Percentiles rank a stretch among this genome's conserved stretches.
Evolutionary conservation across 441 rosid genomes (phyloP).

Genomic region (Gossypium armourianum): DNA sequence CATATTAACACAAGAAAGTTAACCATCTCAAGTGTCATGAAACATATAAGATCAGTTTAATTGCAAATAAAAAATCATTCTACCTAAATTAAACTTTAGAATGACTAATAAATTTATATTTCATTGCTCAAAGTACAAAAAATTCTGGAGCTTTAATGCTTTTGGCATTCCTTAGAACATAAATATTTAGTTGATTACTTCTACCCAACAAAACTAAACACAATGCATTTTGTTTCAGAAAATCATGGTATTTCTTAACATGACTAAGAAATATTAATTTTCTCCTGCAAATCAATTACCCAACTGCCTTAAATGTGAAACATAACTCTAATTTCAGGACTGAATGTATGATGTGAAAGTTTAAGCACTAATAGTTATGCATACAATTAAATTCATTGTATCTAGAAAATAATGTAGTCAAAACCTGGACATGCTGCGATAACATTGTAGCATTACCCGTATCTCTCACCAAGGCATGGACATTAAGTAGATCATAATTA

Average conservation of each 20-base stretch:
- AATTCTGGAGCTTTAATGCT: not conserved
- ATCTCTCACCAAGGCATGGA: not conserved
- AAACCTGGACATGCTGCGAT: not conserved
- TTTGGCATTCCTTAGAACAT: not conserved
- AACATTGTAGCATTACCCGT: not conserved
- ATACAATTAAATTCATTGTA: not conserved
- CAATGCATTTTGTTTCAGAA: not conserved
- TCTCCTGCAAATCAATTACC: not conserved
- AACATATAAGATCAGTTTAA: conserved; percentile 1
- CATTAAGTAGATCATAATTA: not conserved
- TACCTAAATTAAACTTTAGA: not conserved
- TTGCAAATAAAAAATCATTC: conserved; percentile 13
- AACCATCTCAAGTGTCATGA: conserved; percentile 5
- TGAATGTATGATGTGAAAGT: not conserved
- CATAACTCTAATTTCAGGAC: not conserved
- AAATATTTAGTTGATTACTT: not conserved
- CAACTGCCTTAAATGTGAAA: not conserved
- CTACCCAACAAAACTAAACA: not conserved
- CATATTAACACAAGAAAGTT: conserved; percentile 23
- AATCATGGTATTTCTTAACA: not conserved
- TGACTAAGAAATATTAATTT: not conserved
- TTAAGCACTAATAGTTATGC: not conserved
- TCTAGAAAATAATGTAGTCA: not conserved
- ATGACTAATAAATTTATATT: not conserved
- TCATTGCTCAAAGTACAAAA: conserved; percentile 3